Evolutionary conservation across 208 protist genomes (phyloP).

Genomic region (Wallacemonas sp.): DNA sequence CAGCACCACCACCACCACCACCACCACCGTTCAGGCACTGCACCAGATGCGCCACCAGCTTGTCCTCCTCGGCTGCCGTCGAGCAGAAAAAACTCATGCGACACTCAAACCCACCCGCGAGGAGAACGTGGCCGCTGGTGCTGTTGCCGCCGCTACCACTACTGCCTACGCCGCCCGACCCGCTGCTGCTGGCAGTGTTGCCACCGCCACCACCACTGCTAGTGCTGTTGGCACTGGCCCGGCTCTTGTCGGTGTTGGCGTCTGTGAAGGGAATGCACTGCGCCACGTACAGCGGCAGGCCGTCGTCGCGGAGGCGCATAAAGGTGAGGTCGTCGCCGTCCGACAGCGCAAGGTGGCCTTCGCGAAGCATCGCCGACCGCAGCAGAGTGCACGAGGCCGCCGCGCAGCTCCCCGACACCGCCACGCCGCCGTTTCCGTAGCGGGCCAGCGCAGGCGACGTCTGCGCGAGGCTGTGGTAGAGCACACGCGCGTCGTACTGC

Average conservation of each 20-base stretch:
- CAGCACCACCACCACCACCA: conserved; percentile 4
- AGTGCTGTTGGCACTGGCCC: conserved; percentile 19
- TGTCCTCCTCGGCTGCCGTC: conserved; percentile 13
- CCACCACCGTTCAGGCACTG: neutral
- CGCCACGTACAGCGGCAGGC: conserved; percentile 40
- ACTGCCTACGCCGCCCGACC: neutral
- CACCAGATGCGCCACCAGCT: neutral
- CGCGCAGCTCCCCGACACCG: conserved; percentile 14
- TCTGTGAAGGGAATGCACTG: conserved; percentile 69
- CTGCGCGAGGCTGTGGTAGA: conserved; percentile 18
- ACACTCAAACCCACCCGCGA: conserved; percentile 72
- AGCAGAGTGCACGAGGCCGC: conserved; percentile 34
- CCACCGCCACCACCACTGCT: neutral
- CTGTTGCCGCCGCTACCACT: neutral
- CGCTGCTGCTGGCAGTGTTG: neutral
- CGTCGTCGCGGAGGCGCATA: conserved; percentile 26
- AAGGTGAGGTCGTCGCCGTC: conserved; percentile 50
- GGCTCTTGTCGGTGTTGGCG: conserved; percentile 1
- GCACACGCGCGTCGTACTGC: conserved; percentile 23
- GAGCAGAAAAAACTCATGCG: conserved; percentile 69
- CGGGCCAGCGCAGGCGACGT: conserved; percentile 20
- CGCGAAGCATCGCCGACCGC: conserved; percentile 33
- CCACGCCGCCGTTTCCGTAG: neutral
- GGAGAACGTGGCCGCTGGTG: neutral
- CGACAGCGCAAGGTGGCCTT: conserved; percentile 35